Evolutionary conservation across 805 yeast species (phyloP).

Genomic region (Starmerella roubikii): DNA sequence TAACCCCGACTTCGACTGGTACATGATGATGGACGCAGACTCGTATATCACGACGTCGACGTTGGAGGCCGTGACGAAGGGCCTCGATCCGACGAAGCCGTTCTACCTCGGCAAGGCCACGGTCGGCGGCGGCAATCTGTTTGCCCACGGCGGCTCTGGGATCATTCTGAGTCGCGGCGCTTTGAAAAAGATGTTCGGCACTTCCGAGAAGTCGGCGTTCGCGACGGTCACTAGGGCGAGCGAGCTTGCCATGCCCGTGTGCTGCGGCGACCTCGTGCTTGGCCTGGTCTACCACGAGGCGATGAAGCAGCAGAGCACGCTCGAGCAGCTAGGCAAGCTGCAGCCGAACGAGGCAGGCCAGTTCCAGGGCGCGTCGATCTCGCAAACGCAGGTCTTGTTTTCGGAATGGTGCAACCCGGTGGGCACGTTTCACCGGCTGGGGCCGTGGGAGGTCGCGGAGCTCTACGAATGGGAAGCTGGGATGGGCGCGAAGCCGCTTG

Average conservation of each 20-base stretch:
- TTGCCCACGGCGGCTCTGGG: slow-evolving; percentile 32
- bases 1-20: slow-evolving; percentile 26
- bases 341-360: slow-evolving; percentile 15
- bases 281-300: slow-evolving; percentile 20
- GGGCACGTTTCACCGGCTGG: slow-evolving; percentile 25
- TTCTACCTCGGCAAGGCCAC: slow-evolving; percentile 25
- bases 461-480: slow-evolving; percentile 22
- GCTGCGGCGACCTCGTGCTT: slow-evolving; percentile 29
- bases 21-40: slow-evolving; percentile 28
- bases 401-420: slow-evolving; percentile 24
- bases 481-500: slow-evolving; percentile 6
- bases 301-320: slow-evolving; percentile 5
- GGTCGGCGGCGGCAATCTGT: slow-evolving; percentile 13
- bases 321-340: slow-evolving; percentile 10
- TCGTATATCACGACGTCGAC: slow-evolving; percentile 24
- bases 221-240: slow-evolving; percentile 17
- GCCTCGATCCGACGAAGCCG: slow-evolving; percentile 21
- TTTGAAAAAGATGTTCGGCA: slow-evolving; percentile 22
- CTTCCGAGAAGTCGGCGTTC: slow-evolving; percentile 3
- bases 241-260: slow-evolving; percentile 15
- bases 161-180: slow-evolving; percentile 27
- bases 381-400: slow-evolving; percentile 7
- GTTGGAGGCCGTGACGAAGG: slow-evolving; percentile 19
- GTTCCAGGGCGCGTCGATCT: slow-evolving; percentile 26
- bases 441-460: slow-evolving; percentile 22